A percentile compares a stretch with the other conserved stretches of the same genome.
Evolutionary conservation across 371 early-diverging fungal genomes (phyloP).

Genomic region (Smittium mucronatum): DNA sequence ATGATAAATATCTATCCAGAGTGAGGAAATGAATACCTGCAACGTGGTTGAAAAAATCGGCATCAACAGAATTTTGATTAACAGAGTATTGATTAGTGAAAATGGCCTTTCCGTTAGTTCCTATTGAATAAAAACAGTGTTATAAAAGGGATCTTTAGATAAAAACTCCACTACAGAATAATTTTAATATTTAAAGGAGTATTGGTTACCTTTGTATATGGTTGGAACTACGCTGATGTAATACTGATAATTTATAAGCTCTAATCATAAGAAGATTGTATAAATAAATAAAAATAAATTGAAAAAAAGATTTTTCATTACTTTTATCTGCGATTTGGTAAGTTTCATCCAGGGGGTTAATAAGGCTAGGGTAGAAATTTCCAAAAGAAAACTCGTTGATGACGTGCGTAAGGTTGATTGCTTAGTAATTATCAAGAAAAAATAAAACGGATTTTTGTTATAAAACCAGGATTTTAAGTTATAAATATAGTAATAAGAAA

Average conservation of each 20-base stretch:
- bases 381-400: constrained; percentile 88
- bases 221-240: constrained; percentile 78
- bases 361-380: constrained; percentile 56
- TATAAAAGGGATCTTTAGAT: no score
- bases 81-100: constrained; percentile 86
- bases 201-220: constrained; percentile 43
- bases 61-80: constrained; percentile 47
- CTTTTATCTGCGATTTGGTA: constrained; percentile 45
- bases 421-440: no score
- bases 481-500: no score
- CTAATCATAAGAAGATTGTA: background rate
- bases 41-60: constrained; percentile 26
- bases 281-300: background rate
- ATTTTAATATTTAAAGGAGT: no score
- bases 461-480: no score
- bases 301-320: constrained; percentile 2
- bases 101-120: constrained; percentile 35
- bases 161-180: no score
- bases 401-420: constrained; percentile 82
- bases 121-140: background rate
- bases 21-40: constrained; percentile 9
- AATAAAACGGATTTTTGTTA: no score
- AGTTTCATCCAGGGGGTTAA: constrained; percentile 76
- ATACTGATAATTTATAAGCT: constrained; percentile 62
- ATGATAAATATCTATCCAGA: background rate